Conservation (phyloP, 257 asterid genomes). For the Solanum phureja region DNA sequence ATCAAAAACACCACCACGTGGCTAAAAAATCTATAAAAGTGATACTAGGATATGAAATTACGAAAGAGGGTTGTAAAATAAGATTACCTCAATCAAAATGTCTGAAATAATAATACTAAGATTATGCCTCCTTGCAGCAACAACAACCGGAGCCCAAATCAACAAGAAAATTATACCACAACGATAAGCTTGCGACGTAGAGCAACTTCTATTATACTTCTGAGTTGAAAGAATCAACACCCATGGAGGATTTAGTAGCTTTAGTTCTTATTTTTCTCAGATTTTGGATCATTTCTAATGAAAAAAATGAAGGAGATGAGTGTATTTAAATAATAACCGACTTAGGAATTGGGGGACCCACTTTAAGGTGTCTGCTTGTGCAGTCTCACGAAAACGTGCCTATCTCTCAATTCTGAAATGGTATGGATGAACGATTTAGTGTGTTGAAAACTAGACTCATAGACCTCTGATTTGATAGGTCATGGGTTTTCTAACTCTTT, state of each 20-base stretch:
- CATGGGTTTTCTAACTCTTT: no score
- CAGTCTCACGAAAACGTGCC: no score
- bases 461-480: no score
- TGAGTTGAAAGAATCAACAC: neutral
- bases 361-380: no score
- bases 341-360: neutral
- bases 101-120: neutral
- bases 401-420: no score
- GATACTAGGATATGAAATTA: neutral
- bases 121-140: neutral
- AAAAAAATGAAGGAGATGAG: no score
- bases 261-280: no score
- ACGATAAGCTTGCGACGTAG: neutral
- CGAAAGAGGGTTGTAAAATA: neutral
- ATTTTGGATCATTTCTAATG: no score
- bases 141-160: neutral
- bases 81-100: neutral
- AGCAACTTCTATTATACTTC: no score
- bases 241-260: neutral
- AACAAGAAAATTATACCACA: neutral
- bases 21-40: neutral
- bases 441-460: no score
- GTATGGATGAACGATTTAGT: no score
- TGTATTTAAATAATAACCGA: no score
- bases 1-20: neutral